Conservation (phyloP, 805 yeast species). For the Saccharomycopsis sp. region DNA sequence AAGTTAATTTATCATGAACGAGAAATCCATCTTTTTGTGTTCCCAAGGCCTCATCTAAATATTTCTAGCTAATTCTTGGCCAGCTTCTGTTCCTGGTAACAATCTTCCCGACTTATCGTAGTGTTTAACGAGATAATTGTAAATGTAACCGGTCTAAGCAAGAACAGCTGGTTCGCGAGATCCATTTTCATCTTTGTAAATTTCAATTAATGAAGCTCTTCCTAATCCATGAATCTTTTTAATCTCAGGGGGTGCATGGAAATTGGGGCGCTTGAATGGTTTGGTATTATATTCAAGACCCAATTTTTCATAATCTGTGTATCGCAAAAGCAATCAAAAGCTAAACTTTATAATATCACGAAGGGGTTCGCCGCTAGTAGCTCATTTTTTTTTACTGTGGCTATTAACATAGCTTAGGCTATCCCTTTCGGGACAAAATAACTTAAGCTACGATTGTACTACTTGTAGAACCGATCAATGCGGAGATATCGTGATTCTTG, state of each 20-base stretch:
- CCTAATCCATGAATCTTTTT: conserved; percentile 55
- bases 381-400: too few relatives aligned
- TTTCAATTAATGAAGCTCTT: conserved; percentile 53
- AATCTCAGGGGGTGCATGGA: conserved; percentile 44
- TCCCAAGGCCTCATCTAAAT: conserved; percentile 35
- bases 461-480: too few relatives aligned
- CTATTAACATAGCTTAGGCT: too few relatives aligned
- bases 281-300: conserved; percentile 48
- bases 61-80: conserved; percentile 24
- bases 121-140: conserved; percentile 31
- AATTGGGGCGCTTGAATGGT: conserved; percentile 42
- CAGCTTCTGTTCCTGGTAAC: neutral
- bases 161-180: conserved; percentile 25
- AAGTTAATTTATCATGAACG: conserved; percentile 38
- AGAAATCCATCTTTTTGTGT: conserved; percentile 38
- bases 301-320: conserved; percentile 53
- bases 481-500: too few relatives aligned
- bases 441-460: too few relatives aligned
- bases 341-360: too few relatives aligned
- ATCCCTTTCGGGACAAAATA: too few relatives aligned
- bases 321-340: too few relatives aligned
- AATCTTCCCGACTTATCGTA: neutral
- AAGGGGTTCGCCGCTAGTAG: too few relatives aligned
- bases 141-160: conserved; percentile 57
- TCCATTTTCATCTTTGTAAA: conserved; percentile 26